phyloP scores from a whole-genome alignment of 1,284 basidiomycete species.

The Inonotus obliquus region DNA sequence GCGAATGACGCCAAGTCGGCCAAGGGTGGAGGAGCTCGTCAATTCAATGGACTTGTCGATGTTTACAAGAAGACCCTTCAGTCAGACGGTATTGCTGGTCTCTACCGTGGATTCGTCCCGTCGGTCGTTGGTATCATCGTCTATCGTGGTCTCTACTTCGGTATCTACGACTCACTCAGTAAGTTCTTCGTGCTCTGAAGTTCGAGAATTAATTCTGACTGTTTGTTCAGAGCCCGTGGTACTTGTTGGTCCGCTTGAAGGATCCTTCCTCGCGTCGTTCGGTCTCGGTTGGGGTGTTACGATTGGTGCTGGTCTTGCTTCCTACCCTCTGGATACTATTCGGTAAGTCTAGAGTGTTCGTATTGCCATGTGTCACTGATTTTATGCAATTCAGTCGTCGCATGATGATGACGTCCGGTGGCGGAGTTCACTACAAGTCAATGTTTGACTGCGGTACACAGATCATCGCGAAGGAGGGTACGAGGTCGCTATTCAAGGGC shows the following conservation, averaged over 20 bases:
- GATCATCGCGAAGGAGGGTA: slow-evolving; percentile 89
- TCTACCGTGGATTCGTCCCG: slow-evolving; percentile 94
- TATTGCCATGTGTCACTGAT: slow-evolving; percentile 21
- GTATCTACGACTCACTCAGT: slow-evolving; percentile 93
- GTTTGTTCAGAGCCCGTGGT: slow-evolving; percentile 76
- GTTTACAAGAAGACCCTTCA: slow-evolving; percentile 94
- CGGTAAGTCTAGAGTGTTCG: slow-evolving; percentile 46
- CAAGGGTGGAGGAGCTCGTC: slow-evolving; percentile 86
- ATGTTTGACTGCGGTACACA: slow-evolving; percentile 82
- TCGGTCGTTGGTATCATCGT: slow-evolving; percentile 95
- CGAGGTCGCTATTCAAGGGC: slow-evolving; percentile 89
- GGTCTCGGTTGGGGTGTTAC: slow-evolving; percentile 92
- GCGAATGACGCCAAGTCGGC: slow-evolving; percentile 95
- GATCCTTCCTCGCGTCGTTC: slow-evolving; percentile 91
- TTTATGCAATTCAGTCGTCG: slow-evolving; percentile 60
- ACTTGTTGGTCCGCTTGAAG: slow-evolving; percentile 83
- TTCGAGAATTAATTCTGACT: slow-evolving; percentile 21
- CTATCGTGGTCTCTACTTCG: slow-evolving; percentile 95
- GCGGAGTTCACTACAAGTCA: slow-evolving; percentile 83
- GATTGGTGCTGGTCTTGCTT: slow-evolving; percentile 92
- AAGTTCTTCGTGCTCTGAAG: slow-evolving; percentile 29
- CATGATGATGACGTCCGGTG: slow-evolving; percentile 94
- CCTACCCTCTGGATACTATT: slow-evolving; percentile 93
- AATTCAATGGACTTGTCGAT: slow-evolving; percentile 94
- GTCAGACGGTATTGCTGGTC: slow-evolving; percentile 82